phyloP scores from a whole-genome alignment of 345 rosid species.

The Dipteronia dyeriana region DNA sequence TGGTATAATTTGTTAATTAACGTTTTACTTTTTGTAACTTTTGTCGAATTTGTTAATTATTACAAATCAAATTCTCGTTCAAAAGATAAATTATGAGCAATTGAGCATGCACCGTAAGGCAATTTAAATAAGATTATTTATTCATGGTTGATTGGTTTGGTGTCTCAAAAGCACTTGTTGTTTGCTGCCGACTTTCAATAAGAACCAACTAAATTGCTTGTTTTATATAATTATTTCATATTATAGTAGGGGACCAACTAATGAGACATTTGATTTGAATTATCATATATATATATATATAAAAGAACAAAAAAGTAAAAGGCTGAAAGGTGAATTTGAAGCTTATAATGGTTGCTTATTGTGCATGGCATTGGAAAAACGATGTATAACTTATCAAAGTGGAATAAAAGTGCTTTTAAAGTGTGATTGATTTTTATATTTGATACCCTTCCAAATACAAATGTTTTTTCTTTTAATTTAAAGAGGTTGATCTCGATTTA shows the following conservation, averaged over 20 bases:
- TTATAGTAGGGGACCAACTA: neutral
- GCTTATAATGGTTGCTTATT: constrained; percentile 1
- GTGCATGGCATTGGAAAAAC: neutral
- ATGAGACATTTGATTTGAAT: neutral
- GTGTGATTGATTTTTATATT: neutral
- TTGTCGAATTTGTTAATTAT: neutral
- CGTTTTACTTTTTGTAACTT: too few species aligned
- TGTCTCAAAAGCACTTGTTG: neutral
- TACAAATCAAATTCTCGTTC: neutral
- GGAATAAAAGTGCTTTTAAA: constrained; percentile 6
- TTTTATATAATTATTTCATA: neutral
- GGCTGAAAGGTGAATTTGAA: neutral
- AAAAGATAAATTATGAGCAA: neutral
- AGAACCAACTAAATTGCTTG: constrained; percentile 8
- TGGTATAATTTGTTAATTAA: neutral
- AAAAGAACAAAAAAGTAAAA: neutral
- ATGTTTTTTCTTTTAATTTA: neutral
- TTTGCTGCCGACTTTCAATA: neutral
- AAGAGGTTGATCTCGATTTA: neutral
- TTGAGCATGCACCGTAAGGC: neutral
- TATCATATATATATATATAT: neutral
- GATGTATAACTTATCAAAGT: neutral
- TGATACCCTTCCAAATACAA: neutral
- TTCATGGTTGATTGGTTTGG: neutral
- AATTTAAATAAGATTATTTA: neutral